A percentile compares a stretch with the other conserved stretches of the same genome.
Evolutionary conservation across 768 basidiomycete species (phyloP).

Genomic region (Termitomyces sp.): DNA sequence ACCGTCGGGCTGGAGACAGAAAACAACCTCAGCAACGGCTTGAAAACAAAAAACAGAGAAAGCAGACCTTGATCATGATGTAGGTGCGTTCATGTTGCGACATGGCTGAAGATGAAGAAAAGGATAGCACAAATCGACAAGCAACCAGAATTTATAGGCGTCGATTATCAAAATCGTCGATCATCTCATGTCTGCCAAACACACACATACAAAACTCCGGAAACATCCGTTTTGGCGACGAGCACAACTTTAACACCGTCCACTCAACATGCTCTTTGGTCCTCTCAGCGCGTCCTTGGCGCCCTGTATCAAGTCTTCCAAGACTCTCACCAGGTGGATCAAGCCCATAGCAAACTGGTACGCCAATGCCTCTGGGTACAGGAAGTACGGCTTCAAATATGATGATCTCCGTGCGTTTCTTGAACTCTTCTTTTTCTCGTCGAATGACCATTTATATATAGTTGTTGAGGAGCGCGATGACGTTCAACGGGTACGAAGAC

Average conservation of each 20-base stretch:
- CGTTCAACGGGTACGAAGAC: conserved; percentile 69
- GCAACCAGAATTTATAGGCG: conserved; percentile 11
- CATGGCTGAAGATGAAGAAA: conserved; percentile 42
- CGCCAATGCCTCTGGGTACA: conserved; percentile 75
- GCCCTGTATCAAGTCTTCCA: conserved; percentile 66
- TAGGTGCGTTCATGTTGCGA: conserved; percentile 86
- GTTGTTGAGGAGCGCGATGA: conserved; percentile 76
- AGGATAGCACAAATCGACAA: conserved; percentile 18
- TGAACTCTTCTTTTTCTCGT: conserved; percentile 10
- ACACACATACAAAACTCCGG: conserved; percentile 40
- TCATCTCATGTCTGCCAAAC: conserved; percentile 38
- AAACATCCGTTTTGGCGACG: conserved; percentile 29
- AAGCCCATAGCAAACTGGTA: conserved; percentile 85
- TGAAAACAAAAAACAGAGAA: not conserved
- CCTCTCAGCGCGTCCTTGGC: conserved; percentile 76
- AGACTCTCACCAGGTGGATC: conserved; percentile 62
- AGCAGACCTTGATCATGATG: conserved; percentile 96
- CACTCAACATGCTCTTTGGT: conserved; percentile 42
- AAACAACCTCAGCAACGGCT: conserved; percentile 9
- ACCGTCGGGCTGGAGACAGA: conserved; percentile 79
- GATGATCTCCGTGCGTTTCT: conserved; percentile 84
- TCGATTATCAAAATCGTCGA: conserved; percentile 29
- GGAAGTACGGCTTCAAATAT: conserved; percentile 85
- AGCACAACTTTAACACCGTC: conserved; percentile 2
- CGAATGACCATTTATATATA: conserved; percentile 19